Conservation (phyloP, 2,329 filamentous ascomycete species). For the Cladosporium cucumerinum region DNA sequence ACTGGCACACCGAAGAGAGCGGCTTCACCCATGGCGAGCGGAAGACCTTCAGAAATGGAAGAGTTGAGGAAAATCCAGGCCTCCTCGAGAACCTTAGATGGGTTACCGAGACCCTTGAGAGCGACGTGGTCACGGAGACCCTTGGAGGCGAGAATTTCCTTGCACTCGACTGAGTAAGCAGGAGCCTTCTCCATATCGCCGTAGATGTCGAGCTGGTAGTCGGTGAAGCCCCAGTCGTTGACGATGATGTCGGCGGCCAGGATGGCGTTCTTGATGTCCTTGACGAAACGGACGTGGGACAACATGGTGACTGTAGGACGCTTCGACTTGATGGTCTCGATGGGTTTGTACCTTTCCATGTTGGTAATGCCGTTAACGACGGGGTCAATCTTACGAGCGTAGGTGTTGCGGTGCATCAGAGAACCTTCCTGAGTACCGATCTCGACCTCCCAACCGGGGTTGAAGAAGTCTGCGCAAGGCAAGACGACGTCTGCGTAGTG, state of each 20-base stretch:
- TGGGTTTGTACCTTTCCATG: slow-evolving; percentile 56
- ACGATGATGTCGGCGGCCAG: slow-evolving; percentile 59
- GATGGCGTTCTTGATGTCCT: slow-evolving; percentile 60
- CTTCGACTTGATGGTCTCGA: slow-evolving; percentile 50
- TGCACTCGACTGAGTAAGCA: slow-evolving; percentile 53
- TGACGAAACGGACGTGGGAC: slow-evolving; percentile 53
- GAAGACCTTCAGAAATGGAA: slow-evolving; percentile 45
- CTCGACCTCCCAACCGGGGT: slow-evolving; percentile 57
- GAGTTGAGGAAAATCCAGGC: slow-evolving; percentile 56
- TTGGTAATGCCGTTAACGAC: slow-evolving; percentile 60
- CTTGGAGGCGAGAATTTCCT: slow-evolving; percentile 50
- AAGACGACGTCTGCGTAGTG: slow-evolving; percentile 54
- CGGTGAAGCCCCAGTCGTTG: slow-evolving; percentile 57
- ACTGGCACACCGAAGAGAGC: slow-evolving; percentile 46
- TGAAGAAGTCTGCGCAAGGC: slow-evolving; percentile 57
- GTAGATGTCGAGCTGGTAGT: slow-evolving; percentile 58
- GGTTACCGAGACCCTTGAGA: slow-evolving; percentile 52
- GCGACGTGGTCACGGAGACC: slow-evolving; percentile 44
- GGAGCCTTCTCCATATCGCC: slow-evolving; percentile 58
- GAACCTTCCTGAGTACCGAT: slow-evolving; percentile 54
- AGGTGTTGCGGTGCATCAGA: slow-evolving; percentile 51
- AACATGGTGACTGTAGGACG: slow-evolving; percentile 59
- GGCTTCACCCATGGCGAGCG: slow-evolving; percentile 46
- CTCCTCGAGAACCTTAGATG: slow-evolving; percentile 53
- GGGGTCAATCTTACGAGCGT: slow-evolving; percentile 56